Evolutionary conservation across 768 basidiomycete species (phyloP).

Genomic region (Tylopilus balloui): DNA sequence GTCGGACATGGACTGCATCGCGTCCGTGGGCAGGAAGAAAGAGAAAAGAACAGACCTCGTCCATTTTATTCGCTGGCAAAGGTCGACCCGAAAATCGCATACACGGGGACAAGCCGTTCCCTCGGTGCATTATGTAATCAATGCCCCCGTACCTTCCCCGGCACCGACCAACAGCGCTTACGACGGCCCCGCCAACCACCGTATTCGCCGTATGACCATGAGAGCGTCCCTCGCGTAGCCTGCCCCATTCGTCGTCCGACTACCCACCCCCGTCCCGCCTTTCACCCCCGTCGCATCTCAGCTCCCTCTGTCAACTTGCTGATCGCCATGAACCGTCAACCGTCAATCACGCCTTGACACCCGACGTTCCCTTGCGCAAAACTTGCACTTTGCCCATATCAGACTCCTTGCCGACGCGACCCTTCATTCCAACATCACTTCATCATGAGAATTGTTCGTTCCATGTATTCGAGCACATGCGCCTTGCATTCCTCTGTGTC

Average conservation of each 20-base stretch:
- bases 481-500: constrained; percentile 5
- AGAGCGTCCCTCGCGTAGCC: not conserved
- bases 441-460: not conserved
- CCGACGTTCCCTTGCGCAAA: not conserved
- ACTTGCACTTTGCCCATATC: not conserved
- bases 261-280: not conserved
- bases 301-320: not conserved
- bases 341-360: not conserved
- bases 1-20: constrained; percentile 25
- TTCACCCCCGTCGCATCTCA: not conserved
- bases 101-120: constrained; percentile 16
- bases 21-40: not conserved
- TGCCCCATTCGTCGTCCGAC: not conserved
- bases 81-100: constrained; percentile 11
- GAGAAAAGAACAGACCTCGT: not conserved
- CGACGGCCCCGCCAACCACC: constrained; percentile 1
- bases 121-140: constrained; percentile 10
- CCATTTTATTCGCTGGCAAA: constrained; percentile 21
- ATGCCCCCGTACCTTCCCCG: no score
- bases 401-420: constrained; percentile 14
- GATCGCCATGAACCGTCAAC: not conserved
- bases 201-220: constrained; percentile 8
- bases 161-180: constrained; percentile 3
- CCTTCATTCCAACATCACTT: constrained; percentile 8
- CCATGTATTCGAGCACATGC: not conserved